phyloP scores from a whole-genome alignment of 805 yeast genomes.

The Teunomyces stri region DNA sequence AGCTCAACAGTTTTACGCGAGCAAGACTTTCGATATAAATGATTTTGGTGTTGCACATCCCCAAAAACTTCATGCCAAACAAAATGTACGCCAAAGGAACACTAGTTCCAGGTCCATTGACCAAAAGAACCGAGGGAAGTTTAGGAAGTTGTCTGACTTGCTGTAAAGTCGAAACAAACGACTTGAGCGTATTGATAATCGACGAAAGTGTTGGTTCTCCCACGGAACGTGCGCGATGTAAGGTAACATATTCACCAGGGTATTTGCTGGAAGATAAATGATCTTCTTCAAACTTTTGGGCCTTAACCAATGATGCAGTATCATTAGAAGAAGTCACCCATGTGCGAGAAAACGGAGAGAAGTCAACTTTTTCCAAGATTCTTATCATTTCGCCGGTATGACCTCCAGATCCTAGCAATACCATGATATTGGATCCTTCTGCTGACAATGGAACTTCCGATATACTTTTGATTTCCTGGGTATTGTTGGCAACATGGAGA shows the following conservation, averaged over 20 bases:
- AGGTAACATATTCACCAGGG: constrained; percentile 21
- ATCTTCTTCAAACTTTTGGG: constrained; percentile 34
- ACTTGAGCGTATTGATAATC: constrained; percentile 40
- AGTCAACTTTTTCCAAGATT: constrained; percentile 45
- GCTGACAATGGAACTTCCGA: constrained; percentile 3
- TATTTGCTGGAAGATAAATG: constrained; percentile 9
- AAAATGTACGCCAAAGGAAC: constrained; percentile 64
- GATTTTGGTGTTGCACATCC: constrained; percentile 51
- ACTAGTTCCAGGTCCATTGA: constrained; percentile 83
- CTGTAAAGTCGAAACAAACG: constrained; percentile 29
- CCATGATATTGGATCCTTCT: constrained; percentile 37
- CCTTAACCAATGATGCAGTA: constrained; percentile 43
- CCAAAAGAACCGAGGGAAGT: constrained; percentile 45
- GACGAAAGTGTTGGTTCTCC: constrained; percentile 54
- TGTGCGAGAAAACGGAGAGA: constrained; percentile 24
- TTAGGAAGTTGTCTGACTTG: constrained; percentile 25
- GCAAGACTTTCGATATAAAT: constrained; percentile 87
- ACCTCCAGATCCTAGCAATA: constrained; percentile 92
- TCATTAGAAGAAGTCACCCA: constrained; percentile 54
- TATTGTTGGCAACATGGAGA: background rate
- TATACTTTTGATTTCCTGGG: background rate
- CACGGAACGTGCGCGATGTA: constrained; percentile 60
- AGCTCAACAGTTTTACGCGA: constrained; percentile 68
- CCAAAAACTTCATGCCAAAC: constrained; percentile 49
- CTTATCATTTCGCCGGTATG: constrained; percentile 96